Evolutionary conservation across 345 rosid species (phyloP), one percentile per base, ranked within the genome.

Genomic region (Camelina neglecta): DNA sequence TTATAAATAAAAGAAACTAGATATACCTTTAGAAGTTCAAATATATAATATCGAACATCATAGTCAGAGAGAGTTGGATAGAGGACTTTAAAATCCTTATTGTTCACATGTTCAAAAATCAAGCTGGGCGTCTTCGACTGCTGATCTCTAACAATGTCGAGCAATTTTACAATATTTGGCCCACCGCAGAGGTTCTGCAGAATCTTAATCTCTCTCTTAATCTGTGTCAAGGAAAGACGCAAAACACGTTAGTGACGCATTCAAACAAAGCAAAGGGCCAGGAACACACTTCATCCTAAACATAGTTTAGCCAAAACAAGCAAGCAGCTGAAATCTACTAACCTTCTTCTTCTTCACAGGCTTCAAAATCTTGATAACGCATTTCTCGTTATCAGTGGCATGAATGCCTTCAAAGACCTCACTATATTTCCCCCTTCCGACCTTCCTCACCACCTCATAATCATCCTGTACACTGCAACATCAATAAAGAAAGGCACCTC

Each of bases 331-430:
- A 5, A 5, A 36, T 23, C 5, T 15, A 70, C 84, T 67, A 65
- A 89, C 99, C 97, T 95, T 95, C 85, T 95, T 95, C 92, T 95
- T 95, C 87, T 92, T 92, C 69, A 92, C 99, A 13, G 97, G 99
- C 79, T 95, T 92, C 69, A 95, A 90, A 74, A 95, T 95, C 91
- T 95, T 95, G 79, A 95, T 89, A 65, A 95, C 65, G 38, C 99
- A 92, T 65, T 95, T 92, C 82, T 95, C 93, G 21, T 78, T 84
- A 78, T 92, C 86, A 0, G 90, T 88, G 67, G 91, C 86, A 72
- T 92, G 97, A 23, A 95, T 82, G 1, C 99, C 97, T 75, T 95
- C 99, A 50, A 95, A 92, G 16, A 92, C 98, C 81, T 94, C 98
- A 75, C 98, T 92, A 75, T 94, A 94, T 76, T 94, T 94, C 51